These are phyloP conservation scores for Conidiobolus incongruus DNA, from an alignment of 371 early-diverging fungal genomes.

Conservation along the genomic window DNA sequence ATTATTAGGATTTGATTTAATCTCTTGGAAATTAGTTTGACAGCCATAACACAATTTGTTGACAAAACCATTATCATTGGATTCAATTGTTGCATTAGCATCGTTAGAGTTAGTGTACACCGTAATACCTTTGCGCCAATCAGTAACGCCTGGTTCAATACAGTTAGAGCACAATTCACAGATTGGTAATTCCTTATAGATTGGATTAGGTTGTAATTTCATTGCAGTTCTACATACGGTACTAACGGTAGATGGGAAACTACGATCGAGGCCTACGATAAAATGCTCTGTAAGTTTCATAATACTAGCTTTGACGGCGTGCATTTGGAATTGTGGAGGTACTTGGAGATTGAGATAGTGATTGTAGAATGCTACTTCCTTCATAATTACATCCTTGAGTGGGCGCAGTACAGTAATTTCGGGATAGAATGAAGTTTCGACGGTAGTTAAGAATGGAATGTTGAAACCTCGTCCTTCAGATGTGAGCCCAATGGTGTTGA, in stretches of 20 bases:
- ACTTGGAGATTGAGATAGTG: conserved; percentile 20
- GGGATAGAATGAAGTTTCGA: conserved; percentile 20
- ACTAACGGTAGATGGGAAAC: conserved; percentile 67
- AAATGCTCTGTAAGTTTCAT: conserved; percentile 55
- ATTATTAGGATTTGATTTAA: too few species aligned
- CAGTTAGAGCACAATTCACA: background rate
- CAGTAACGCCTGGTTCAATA: background rate
- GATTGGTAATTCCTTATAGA: too few species aligned
- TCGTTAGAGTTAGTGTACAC: too few species aligned
- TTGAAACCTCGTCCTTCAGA: conserved; percentile 70
- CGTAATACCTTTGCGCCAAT: conserved; percentile 1
- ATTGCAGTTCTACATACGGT: conserved; percentile 66
- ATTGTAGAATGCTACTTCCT: conserved; percentile 59
- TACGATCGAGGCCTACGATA: conserved; percentile 48
- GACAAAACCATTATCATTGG: background rate
- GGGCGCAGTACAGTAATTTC: conserved; percentile 44
- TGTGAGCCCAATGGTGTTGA: conserved; percentile 50
- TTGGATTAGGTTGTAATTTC: conserved; percentile 36
- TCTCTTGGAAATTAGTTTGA: conserved; percentile 24
- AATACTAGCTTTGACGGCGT: conserved; percentile 43
- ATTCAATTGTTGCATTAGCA: too few species aligned
- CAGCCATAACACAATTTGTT: conserved; percentile 26
- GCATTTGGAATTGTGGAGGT: too few species aligned
- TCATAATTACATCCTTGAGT: conserved; percentile 56
- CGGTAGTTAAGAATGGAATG: conserved; percentile 48